Evolutionary conservation across 2,329 filamentous ascomycete genomes (phyloP), one percentile per base, ranked within the genome.

Genomic region (Talaromyces sp.): DNA sequence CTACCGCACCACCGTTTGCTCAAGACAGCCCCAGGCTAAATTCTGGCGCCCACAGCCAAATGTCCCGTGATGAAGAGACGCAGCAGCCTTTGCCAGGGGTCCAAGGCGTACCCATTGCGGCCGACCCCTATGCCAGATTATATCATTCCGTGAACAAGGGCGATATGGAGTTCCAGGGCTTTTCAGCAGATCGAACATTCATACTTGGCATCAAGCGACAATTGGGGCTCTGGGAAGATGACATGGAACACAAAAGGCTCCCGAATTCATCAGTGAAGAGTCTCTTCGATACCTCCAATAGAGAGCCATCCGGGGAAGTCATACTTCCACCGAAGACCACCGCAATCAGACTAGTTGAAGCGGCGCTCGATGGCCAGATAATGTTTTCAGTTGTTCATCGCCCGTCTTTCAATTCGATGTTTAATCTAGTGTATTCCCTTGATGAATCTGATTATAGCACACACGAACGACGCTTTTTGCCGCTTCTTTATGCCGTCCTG

Each of bases 101-200:
- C 7, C 13, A 13, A 11, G 20, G 10, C 2, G 8, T 29, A 11
- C 32, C 45, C 7, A 13, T 48, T 4, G 35, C 19, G 20, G 19
- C n/a, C 11, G 30, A 32, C 3, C 45, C 45, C 14, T 27, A 27
- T 40, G 45, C 45, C 7, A 39, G 17, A 11, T 8, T 39, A 7
- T 48, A 40, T 27, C 45, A 48, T 22, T 40, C 45, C 4, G 45
- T 39, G 3, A 20, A 48, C 9, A 48, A 48, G 8, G 45, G 45
- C 4, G 35, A 30, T 13, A 19, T 48, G 4, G 45, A 48, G 24
- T 48, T 48, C n/a, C 45, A 48, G 29, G 45, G 45, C 13, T 40
- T 39, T 19, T 48, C 35, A 16, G 19, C 45, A 2, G 45, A 48
- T 32, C 45, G 45, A 6, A 48, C 45, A 8, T 49, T 49, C 24